A percentile compares a stretch with the other conserved stretches of the same genome.
Evolutionary conservation across 208 protist genomes (phyloP).

Genomic region (Leishmania tarentolae): DNA sequence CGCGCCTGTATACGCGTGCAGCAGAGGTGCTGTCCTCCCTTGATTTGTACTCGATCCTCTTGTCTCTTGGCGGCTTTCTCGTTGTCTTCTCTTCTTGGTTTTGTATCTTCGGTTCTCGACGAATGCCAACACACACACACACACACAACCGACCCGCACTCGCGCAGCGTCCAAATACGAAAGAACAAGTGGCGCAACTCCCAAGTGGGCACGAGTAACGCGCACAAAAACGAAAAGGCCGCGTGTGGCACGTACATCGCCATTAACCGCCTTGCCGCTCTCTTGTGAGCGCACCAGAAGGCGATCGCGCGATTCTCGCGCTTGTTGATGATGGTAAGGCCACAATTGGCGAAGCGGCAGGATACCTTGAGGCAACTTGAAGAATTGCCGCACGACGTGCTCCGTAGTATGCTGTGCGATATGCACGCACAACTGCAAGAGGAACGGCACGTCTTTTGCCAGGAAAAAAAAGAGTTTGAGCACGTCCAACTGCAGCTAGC

Average conservation of each 20-base stretch:
- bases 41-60: not conserved
- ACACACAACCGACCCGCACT: not conserved
- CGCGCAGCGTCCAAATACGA: not conserved
- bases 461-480: not conserved
- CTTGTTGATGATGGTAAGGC: not conserved
- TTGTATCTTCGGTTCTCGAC: not conserved
- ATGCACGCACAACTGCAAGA: conserved; percentile 11
- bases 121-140: not conserved
- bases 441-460: not conserved
- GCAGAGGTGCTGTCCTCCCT: not conserved
- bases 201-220: too few species aligned
- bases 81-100: not conserved
- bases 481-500: not conserved
- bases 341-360: not conserved
- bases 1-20: not conserved
- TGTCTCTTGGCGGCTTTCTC: not conserved
- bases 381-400: conserved; percentile 56
- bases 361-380: not conserved
- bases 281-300: not conserved
- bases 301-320: too few species aligned
- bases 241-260: not conserved
- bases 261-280: too few species aligned
- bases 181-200: not conserved
- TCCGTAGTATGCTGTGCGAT: conserved; percentile 61
- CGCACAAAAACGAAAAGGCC: not conserved